A percentile compares a stretch with the other conserved stretches of the same genome.
These are phyloP conservation scores for Umbelopsis sp. DNA, from an alignment of 192 early-diverging fungal genomes.

Conservation along the genomic window DNA sequence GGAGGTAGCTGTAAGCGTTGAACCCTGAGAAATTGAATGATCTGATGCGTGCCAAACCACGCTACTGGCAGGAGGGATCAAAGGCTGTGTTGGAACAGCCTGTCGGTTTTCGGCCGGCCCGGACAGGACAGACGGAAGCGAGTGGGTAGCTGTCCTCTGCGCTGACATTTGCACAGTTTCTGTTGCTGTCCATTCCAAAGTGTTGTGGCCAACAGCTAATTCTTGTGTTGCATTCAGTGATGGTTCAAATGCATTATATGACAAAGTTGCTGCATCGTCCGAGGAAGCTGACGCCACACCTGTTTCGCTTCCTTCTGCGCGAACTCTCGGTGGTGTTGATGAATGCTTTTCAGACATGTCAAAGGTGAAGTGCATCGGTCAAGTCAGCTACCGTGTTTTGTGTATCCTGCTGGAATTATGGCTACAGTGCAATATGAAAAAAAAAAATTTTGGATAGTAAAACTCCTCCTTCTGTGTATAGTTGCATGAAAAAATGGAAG, in stretches of 20 bases:
- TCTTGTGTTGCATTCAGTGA: not conserved
- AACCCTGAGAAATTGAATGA: not conserved
- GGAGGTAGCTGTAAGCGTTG: not conserved
- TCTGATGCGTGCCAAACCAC: not conserved
- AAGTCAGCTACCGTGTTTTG: not conserved
- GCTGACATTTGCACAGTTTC: not conserved
- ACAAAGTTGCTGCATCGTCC: not conserved
- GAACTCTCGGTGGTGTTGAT: not conserved
- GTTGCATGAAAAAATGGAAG: too few relatives aligned
- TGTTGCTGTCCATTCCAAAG: not conserved
- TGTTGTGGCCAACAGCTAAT: not conserved
- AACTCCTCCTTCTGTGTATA: too few relatives aligned
- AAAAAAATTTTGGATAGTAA: too few relatives aligned
- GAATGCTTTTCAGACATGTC: not conserved
- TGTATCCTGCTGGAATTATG: too few relatives aligned
- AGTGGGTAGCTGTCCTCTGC: not conserved
- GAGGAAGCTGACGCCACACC: not conserved
- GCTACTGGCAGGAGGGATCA: not conserved
- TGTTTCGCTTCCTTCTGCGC: not conserved
- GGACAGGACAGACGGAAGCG: not conserved
- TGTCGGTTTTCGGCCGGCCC: not conserved
- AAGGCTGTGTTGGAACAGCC: not conserved
- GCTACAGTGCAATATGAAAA: too few relatives aligned
- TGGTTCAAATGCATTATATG: conserved; percentile 6
- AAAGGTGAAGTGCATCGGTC: not conserved